A percentile compares a stretch with the other conserved stretches of the same genome.
Conservation (phyloP, 768 basidiomycete genomes). For the Rubroboletus pulcherrimus region DNA sequence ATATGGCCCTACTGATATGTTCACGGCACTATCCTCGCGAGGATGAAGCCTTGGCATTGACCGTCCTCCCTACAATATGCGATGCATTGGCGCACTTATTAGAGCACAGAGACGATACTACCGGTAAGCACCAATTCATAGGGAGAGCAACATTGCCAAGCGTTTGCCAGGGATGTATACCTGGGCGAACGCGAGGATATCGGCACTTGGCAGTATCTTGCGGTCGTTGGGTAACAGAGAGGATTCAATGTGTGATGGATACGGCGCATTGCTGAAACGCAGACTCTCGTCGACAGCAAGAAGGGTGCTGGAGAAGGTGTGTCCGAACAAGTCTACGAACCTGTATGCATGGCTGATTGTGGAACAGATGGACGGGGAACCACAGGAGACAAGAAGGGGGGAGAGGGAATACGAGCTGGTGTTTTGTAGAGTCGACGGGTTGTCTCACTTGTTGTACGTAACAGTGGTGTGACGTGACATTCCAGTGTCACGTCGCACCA, state of each 20-base stretch:
- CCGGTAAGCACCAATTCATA: conserved; percentile 23
- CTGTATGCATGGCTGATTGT: neutral
- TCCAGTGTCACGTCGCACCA: conserved; percentile 12
- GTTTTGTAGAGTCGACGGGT: conserved; percentile 15
- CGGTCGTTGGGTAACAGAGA: conserved; percentile 24
- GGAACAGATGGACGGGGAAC: conserved; percentile 1
- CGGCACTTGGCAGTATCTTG: conserved; percentile 40
- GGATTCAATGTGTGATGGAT: conserved; percentile 14
- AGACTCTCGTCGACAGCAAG: conserved; percentile 28
- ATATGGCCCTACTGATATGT: conserved; percentile 46
- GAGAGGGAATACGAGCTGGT: conserved; percentile 16
- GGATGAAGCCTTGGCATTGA: conserved; percentile 48
- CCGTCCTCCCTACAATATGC: conserved; percentile 50
- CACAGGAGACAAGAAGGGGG: neutral
- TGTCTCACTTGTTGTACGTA: conserved; percentile 21
- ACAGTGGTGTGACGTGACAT: conserved; percentile 24
- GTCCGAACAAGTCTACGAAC: neutral
- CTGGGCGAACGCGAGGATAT: conserved; percentile 43
- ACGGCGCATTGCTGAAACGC: conserved; percentile 29
- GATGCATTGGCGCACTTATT: conserved; percentile 42
- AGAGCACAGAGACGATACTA: conserved; percentile 17
- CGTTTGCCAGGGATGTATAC: conserved; percentile 9
- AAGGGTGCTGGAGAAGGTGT: conserved; percentile 30
- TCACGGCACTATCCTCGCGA: conserved; percentile 42
- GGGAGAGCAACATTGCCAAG: neutral